Evolutionary conservation across 495 filamentous ascomycete species (phyloP), one percentile per base, ranked within the genome.

Genomic region (Patellaria atrata): DNA sequence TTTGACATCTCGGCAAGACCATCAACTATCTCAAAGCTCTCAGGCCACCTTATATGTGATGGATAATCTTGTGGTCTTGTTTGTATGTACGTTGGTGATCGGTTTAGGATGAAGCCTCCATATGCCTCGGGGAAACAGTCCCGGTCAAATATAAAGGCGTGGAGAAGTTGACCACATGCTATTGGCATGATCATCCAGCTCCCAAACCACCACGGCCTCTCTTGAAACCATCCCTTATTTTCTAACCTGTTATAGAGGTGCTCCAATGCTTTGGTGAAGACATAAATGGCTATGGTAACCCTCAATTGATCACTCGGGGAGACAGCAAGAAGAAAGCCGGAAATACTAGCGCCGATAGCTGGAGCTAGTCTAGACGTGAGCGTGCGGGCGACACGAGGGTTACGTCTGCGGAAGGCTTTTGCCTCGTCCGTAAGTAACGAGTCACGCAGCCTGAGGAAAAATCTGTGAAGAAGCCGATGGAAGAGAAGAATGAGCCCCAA

Each of bases 181-280:
- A 91, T 50, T 0, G 89, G 89, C 68, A 94, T 86, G 48, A 96
- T 59, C 67, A 96, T 63, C 87, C 87, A 96, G 52, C 83, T 92
- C 15, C 87, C 89, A 64, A 84, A 87, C 89, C 89, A 97, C 72
- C 68, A 69, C 5, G 84, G 65, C 50, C 60, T 61, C 26, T 75
- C 67, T 62, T 71, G 74, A 33, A 94, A 65, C 63, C 72, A 79
- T 5, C 87, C 87, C 41, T 79, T 72, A 23, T 78, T 71, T 46
- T 94, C 84, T 10, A 79, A 59, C 3, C 71, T 63, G 54, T 92
- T 93, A 61, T 85, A 97, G 17, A 77, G 63, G 48, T 82, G 89
- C 56, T 97, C 89, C 36, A 86, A 58, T 5, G 82, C 78, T 22
- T 79, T 71, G 33, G 83, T 82, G 36, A 76, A 64, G 22, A 73